Base-by-base conservation (phyloP, 495 filamentous ascomycete genomes). In the Penicillium atrosanguineum region DNA sequence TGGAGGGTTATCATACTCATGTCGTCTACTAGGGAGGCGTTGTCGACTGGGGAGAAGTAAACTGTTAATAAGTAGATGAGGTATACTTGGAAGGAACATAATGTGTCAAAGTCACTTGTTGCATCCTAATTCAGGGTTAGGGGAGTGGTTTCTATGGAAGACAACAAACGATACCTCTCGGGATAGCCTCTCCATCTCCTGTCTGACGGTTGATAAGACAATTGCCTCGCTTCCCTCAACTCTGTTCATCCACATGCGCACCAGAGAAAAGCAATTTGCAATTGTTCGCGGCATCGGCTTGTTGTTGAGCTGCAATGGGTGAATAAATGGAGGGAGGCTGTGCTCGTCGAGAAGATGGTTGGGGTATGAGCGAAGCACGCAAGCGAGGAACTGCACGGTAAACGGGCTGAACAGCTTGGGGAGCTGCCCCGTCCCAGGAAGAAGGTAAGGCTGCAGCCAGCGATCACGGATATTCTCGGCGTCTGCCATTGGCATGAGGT, bases 71-170 rank as follows among this genome's bases (percentile, higher is more conserved):
- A 59, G 57, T 79, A 81, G 38, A 78, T 65, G 0, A 81, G 61
- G 53, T 78, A 79, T 0, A 76, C 76, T 55, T 81, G 78, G 48
- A 79, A 78, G 7, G 74, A 62, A 7, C 63, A 63, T 0, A 79
- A 61, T 8, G 66, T 56, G 8, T 68, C 63, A 9, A 69, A 54
- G 28, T 78, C 64, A 21, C 42, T 26, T 39, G 26, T 45, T 60
- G 43, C 11, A 51, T 63, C 5, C 46, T 59, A 15, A 53, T 36
- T 34, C 42, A 23, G 49, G 50, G 11, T 3, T 25, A 16, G 15
- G 18, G 5, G 3, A 11, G 34, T 36, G 14, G 15, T 14, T 31
- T 64, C 38, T 34, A 5, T 36, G 5, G 5, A 15, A 31, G 21
- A 1, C 3, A 18, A 19, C 6, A 16, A 4, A 9, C 15, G 39